These are phyloP conservation scores for Pholiota molesta DNA, from an alignment of 768 basidiomycete genomes.

Conservation along the genomic window DNA sequence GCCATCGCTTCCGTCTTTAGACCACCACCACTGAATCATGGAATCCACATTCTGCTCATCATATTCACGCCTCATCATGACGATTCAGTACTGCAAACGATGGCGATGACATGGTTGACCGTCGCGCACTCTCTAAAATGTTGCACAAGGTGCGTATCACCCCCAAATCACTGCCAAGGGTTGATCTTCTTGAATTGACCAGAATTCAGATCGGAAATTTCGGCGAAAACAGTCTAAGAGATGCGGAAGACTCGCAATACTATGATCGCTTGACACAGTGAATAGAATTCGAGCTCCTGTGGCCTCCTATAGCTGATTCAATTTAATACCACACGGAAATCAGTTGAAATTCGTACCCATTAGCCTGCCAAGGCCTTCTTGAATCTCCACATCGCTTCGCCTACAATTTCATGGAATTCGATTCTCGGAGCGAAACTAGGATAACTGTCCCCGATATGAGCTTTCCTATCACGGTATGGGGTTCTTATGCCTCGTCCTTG, in stretches of 20 bases:
- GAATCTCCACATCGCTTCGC: not conserved
- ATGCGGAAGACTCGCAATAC: too few relatives aligned
- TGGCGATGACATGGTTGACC: too few relatives aligned
- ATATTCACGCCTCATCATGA: not conserved
- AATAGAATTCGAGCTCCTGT: not conserved
- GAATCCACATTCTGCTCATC: not conserved
- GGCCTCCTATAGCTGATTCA: not conserved
- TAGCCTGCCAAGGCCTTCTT: not conserved
- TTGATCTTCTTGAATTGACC: too few relatives aligned
- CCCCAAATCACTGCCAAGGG: too few relatives aligned
- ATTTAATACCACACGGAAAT: not conserved
- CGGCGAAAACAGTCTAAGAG: too few relatives aligned
- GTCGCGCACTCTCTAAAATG: too few relatives aligned
- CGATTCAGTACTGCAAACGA: too few relatives aligned
- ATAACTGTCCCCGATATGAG: not conserved
- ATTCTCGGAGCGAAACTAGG: not conserved
- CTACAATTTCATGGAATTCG: not conserved
- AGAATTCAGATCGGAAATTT: too few relatives aligned
- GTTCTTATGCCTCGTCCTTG: too few relatives aligned
- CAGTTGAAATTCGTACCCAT: not conserved
- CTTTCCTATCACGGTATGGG: not conserved
- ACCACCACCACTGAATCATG: slow-evolving; percentile 1
- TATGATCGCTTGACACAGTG: too few relatives aligned
- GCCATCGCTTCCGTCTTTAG: not conserved
- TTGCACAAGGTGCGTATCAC: too few relatives aligned